These are phyloP conservation scores for Metschnikowia cubensis DNA, from an alignment of 805 yeast species.

Conservation along the genomic window DNA sequence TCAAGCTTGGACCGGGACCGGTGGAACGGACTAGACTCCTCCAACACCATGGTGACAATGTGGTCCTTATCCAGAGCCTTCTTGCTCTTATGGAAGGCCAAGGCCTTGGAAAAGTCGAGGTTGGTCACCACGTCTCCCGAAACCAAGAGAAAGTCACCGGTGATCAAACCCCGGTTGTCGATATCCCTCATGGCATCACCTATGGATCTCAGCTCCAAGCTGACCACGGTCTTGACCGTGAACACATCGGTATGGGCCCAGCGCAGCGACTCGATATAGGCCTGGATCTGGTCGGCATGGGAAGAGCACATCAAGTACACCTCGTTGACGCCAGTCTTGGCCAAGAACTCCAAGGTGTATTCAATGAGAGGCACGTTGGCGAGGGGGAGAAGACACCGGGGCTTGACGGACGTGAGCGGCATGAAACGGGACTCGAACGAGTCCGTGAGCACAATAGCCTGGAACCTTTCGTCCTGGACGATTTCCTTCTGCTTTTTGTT, in stretches of 20 bases:
- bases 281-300: slow-evolving; percentile 85
- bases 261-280: slow-evolving; percentile 69
- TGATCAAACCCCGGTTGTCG: slow-evolving; percentile 84
- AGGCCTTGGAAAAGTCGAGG: slow-evolving; percentile 69
- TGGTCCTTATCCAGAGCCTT: slow-evolving; percentile 80
- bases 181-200: slow-evolving; percentile 98
- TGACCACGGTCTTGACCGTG: slow-evolving; percentile 69
- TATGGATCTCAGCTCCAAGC: slow-evolving; percentile 83
- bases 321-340: slow-evolving; percentile 84
- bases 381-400: slow-evolving; percentile 87
- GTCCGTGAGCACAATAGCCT: slow-evolving; percentile 93
- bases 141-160: slow-evolving; percentile 84
- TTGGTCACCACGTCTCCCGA: slow-evolving; percentile 97
- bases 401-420: slow-evolving; percentile 83
- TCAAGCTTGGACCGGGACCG: slow-evolving; percentile 77
- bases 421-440: slow-evolving; percentile 87
- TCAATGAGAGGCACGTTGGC: slow-evolving; percentile 93
- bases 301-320: slow-evolving; percentile 87
- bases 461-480: slow-evolving; percentile 70
- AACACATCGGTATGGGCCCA: slow-evolving; percentile 81
- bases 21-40: slow-evolving; percentile 80
- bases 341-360: slow-evolving; percentile 90
- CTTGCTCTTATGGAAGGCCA: slow-evolving; percentile 69
- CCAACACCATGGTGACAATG: slow-evolving; percentile 88
- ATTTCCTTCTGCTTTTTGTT: slow-evolving; percentile 52